Conservation (phyloP, 768 basidiomycete genomes). For the Leccinum subtestaceum region DNA sequence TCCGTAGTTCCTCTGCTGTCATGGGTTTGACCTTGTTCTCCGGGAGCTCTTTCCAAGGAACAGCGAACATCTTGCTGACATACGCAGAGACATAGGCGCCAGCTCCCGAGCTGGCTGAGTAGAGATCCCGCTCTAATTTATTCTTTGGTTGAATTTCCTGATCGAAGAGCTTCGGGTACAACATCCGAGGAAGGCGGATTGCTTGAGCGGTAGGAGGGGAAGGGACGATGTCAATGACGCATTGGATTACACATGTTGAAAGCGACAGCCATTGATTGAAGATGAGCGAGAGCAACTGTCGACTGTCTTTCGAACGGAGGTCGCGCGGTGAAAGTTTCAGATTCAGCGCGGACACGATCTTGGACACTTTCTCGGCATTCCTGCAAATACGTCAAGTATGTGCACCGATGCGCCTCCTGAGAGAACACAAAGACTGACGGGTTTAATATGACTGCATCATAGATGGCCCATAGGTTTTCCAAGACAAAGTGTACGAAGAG, state of each 20-base stretch:
- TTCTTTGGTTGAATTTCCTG: constrained; percentile 60
- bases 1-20: constrained; percentile 82
- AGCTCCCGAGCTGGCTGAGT: constrained; percentile 57
- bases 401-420: background rate
- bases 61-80: constrained; percentile 98
- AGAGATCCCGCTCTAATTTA: constrained; percentile 83
- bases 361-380: constrained; percentile 83
- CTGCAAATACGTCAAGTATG: constrained; percentile 41
- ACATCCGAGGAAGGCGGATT: constrained; percentile 84
- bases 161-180: constrained; percentile 77
- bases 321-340: constrained; percentile 87
- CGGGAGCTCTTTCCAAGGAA: constrained; percentile 75
- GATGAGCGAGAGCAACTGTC: constrained; percentile 78
- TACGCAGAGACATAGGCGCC: constrained; percentile 74
- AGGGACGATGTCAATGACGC: constrained; percentile 91
- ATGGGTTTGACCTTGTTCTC: constrained; percentile 76
- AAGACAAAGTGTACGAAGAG: constrained; percentile 96
- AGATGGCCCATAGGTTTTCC: constrained; percentile 97
- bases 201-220: constrained; percentile 80
- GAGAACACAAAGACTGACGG: constrained; percentile 58
- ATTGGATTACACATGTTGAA: constrained; percentile 88
- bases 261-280: constrained; percentile 96
- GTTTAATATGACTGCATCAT: constrained; percentile 83
- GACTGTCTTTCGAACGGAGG: constrained; percentile 86
- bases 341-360: constrained; percentile 80